Percentiles rank a stretch among this genome's conserved stretches.
These are phyloP conservation scores for Lactarius deliciosus DNA, from an alignment of 768 basidiomycete species.

Conservation along the genomic window DNA sequence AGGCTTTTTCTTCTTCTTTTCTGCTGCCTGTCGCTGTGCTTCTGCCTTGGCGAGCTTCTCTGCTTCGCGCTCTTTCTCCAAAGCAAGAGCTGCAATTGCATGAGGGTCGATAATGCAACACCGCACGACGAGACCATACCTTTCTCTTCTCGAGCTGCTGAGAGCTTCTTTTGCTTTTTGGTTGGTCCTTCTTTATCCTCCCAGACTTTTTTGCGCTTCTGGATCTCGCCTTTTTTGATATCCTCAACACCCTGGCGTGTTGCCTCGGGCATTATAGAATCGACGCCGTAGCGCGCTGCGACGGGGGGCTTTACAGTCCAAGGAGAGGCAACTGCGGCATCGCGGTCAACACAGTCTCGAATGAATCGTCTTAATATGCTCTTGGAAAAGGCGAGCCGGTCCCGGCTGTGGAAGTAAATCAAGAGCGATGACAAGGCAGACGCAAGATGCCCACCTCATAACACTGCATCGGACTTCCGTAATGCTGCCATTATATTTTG, in stretches of 20 bases:
- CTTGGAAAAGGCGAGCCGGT: constrained; percentile 94
- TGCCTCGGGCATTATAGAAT: constrained; percentile 82
- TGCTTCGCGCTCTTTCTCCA: constrained; percentile 68
- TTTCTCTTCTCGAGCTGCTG: constrained; percentile 71
- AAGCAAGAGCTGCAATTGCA: constrained; percentile 42
- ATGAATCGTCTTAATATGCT: constrained; percentile 96
- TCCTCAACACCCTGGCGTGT: constrained; percentile 74
- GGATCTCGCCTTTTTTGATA: constrained; percentile 84
- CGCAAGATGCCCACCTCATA: constrained; percentile 62
- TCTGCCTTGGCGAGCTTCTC: constrained; percentile 68
- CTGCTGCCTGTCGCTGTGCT: constrained; percentile 65
- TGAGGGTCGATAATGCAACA: constrained; percentile 24
- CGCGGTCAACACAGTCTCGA: constrained; percentile 91
- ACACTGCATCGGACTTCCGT: constrained; percentile 79
- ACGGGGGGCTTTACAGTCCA: constrained; percentile 92
- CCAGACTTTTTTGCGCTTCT: constrained; percentile 90
- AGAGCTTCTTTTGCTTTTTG: constrained; percentile 81
- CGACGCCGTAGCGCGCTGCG: constrained; percentile 82
- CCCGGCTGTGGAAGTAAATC: constrained; percentile 58
- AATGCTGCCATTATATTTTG: constrained; percentile 68
- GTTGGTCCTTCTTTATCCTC: constrained; percentile 82
- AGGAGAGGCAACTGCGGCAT: constrained; percentile 88
- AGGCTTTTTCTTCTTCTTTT: constrained; percentile 87
- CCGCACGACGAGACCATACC: constrained; percentile 42
- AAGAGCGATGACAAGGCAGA: constrained; percentile 5